A percentile compares a stretch with the other conserved stretches of the same genome.
These are phyloP conservation scores for Discostella pseudostelligera DNA, from an alignment of 108 stramenopile genomes.

Conservation along the genomic window DNA sequence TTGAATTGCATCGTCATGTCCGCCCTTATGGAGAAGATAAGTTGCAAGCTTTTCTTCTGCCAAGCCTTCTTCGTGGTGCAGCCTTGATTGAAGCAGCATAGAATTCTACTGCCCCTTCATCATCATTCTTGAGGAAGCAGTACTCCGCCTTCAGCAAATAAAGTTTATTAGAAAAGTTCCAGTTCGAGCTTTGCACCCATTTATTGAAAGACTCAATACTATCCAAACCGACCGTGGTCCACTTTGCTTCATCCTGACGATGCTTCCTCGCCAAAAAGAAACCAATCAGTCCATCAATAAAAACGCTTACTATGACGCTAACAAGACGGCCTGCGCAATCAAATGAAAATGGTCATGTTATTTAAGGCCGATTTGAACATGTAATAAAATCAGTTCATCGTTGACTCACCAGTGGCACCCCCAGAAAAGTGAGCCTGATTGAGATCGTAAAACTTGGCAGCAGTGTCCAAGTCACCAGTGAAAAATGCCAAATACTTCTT, in stretches of 20 bases:
- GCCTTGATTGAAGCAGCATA: constrained; percentile 44
- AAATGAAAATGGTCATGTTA: background rate
- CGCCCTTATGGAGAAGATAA: constrained; percentile 22
- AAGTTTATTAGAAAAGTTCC: constrained; percentile 52
- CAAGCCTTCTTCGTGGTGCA: constrained; percentile 51
- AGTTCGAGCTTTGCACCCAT: constrained; percentile 44
- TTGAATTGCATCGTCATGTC: constrained; percentile 20
- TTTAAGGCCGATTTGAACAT: background rate
- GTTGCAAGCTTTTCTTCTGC: constrained; percentile 51
- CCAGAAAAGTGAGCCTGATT: constrained; percentile 6
- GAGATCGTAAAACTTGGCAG: constrained; percentile 30
- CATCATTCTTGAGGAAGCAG: constrained; percentile 35
- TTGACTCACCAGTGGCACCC: constrained; percentile 17
- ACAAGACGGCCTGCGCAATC: constrained; percentile 2
- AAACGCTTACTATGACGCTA: constrained; percentile 24
- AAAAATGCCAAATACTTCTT: constrained; percentile 28
- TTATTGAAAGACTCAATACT: constrained; percentile 21
- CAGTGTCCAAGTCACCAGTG: constrained; percentile 26
- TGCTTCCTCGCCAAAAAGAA: constrained; percentile 40
- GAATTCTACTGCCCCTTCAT: constrained; percentile 33
- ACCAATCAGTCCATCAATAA: constrained; percentile 50
- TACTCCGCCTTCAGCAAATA: constrained; percentile 55
- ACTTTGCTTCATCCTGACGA: constrained; percentile 21
- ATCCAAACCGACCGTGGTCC: constrained; percentile 22
- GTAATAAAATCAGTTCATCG: background rate